Evolutionary conservation across 352 stramenopile genomes (phyloP), one percentile per base, ranked within the genome.

Genomic region (Blastocystis sp.): DNA sequence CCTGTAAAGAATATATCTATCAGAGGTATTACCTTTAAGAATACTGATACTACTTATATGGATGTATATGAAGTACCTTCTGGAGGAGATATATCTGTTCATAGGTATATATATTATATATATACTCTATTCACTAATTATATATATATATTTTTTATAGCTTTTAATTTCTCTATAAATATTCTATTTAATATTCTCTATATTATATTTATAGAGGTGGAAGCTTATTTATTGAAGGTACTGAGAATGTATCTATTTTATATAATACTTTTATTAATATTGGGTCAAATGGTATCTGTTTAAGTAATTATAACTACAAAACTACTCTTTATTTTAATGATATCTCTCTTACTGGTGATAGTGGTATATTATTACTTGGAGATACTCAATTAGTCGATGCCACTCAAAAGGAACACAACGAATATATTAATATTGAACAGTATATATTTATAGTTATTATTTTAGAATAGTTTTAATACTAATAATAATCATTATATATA

Each of bases 31-130:
- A 58, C 54, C 0, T 72, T 77, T 46, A 39, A 48, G 23, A 45
- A 74, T 64, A 68, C 67, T 28, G 55, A 49, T n/a, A 44, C 56
- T 27, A 77, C 70, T 0, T 76, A 72, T 40, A 64, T 75, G 46
- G 68, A 68, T n/a, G n/a, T n/a, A 5, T 71, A 68, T 62, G 70
- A 66, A 13, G 65, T 72, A 30, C 72, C 72, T 9, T 69, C 47
- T 36, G 72, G 67, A 9, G 72, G 72, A 11, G 72, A 76, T 54
- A 75, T 70, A 70, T 55, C 66, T 1, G 48, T 77, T 30, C 59
- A 74, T 19, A 23, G 49, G 36, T 43, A 23, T 9, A 23, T 10
- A 23, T 43, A 4, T 18, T n/a, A n/a, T n/a, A n/a, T n/a, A n/a
- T n/a, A n/a, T n/a, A 23, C 27, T n/a, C n/a, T n/a, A n/a, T n/a